Conservation (phyloP, 495 filamentous ascomycete genomes). For the Podospora conica region DNA sequence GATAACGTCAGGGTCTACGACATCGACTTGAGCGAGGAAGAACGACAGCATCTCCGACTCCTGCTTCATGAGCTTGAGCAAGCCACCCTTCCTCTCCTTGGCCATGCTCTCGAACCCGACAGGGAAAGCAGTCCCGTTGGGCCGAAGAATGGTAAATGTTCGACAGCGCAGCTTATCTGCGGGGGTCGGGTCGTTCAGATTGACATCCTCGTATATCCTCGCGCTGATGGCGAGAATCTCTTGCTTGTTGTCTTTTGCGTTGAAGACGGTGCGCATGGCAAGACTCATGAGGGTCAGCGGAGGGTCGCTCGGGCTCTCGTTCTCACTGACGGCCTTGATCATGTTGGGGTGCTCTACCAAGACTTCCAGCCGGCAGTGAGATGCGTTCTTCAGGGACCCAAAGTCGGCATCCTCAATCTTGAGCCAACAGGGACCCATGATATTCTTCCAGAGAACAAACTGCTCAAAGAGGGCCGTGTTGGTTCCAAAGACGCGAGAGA, state of each 20-base stretch:
- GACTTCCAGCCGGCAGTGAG: conserved; percentile 94
- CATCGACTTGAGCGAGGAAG: conserved; percentile 81
- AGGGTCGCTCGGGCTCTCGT: conserved; percentile 72
- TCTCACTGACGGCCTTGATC: conserved; percentile 62
- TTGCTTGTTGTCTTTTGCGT: conserved; percentile 91
- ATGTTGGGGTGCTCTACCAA: conserved; percentile 68
- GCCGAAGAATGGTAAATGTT: conserved; percentile 87
- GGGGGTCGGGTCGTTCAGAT: conserved; percentile 77
- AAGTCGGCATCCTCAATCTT: conserved; percentile 81
- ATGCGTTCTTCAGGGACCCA: conserved; percentile 77
- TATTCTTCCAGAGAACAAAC: conserved; percentile 95
- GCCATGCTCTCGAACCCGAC: conserved; percentile 74
- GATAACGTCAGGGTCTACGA: conserved; percentile 86
- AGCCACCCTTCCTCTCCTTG: conserved; percentile 54
- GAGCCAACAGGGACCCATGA: conserved; percentile 98
- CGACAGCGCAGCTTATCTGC: conserved; percentile 82
- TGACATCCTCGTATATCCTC: conserved; percentile 85
- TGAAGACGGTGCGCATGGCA: conserved; percentile 79
- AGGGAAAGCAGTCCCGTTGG: conserved; percentile 67
- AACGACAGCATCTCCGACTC: conserved; percentile 78
- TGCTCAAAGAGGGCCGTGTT: conserved; percentile 95
- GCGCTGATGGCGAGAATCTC: conserved; percentile 88
- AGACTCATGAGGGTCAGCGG: conserved; percentile 93
- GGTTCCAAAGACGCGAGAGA: conserved; percentile 88
- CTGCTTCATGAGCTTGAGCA: conserved; percentile 70